Base-by-base conservation (phyloP, 2,329 filamentous ascomycete genomes). In the Arachnomyces sp. region DNA sequence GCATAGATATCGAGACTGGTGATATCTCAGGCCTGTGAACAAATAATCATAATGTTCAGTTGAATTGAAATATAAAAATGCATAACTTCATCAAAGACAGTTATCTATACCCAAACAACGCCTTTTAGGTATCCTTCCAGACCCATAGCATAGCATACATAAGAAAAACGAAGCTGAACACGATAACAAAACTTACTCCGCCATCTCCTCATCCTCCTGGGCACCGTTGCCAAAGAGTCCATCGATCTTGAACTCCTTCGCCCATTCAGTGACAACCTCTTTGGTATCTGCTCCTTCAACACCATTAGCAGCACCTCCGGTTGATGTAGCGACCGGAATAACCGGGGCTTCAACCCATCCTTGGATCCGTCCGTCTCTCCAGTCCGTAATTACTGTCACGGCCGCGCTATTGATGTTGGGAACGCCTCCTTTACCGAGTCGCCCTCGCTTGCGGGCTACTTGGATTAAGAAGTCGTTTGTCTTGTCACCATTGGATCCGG, bases 381-480 rank as follows among this genome's bases (percentile, higher is more conserved):
- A 94, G 69, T 98, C 92, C n/a, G 81, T 92, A 43, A 98, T 80
- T 41, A 98, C 89, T 1, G 86, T 84, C 75, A 92, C 90, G 47
- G 90, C 92, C 6, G 92, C 90, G 39, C 84, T 81, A 51, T 80
- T 74, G 44, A 96, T 65, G 63, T 96, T 98, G 32, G 92, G 92
- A 12, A 96, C 75, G 46, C 92, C 92, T 14, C 90, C 89, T 52
- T 84, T 83, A 37, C 90, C 87, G 12, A 98, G 73, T 42, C 92
- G 75, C 39, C 92, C 92, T 45, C 92, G 78, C 72, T 95, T 95
- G 55, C 92, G 78, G 4, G 92, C 92, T 9, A 98, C 90, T 61
- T 98, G 90, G 39, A 96, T 80, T 28, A 98, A 68, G 68, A 96
- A 96, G 62, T 95, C 87, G 12, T 81, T 93, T 4, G 86, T 92